phyloP scores from a whole-genome alignment of 768 basidiomycete species.

The Hysterangium stoloniferum region DNA sequence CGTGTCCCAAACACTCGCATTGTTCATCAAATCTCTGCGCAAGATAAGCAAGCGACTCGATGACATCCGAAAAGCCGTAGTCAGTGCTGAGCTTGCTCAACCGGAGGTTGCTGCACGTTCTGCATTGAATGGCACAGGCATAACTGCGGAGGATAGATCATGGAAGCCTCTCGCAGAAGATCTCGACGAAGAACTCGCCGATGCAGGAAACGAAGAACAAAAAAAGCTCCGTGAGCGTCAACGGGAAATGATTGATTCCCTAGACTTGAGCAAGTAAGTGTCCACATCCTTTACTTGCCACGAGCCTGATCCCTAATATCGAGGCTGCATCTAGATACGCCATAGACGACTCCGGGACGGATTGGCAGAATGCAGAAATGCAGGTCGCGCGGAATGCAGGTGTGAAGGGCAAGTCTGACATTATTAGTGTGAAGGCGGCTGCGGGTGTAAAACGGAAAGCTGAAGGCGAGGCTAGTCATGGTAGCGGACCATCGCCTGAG shows the following conservation, averaged over 20 bases:
- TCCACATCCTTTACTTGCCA: neutral
- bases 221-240: constrained; percentile 56
- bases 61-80: constrained; percentile 72
- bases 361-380: constrained; percentile 70
- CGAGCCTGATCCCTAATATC: constrained; percentile 1
- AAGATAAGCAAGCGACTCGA: constrained; percentile 71
- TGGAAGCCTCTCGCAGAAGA: constrained; percentile 40
- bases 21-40: constrained; percentile 86
- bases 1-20: constrained; percentile 78
- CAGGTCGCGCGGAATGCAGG: constrained; percentile 52
- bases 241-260: constrained; percentile 76
- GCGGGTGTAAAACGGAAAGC: constrained; percentile 56
- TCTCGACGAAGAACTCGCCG: constrained; percentile 64
- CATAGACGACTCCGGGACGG: constrained; percentile 59
- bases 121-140: constrained; percentile 16
- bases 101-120: constrained; percentile 23
- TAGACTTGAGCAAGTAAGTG: constrained; percentile 83
- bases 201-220: constrained; percentile 66
- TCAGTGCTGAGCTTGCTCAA: constrained; percentile 54
- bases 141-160: constrained; percentile 16
- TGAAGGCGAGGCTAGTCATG: constrained; percentile 27
- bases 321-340: constrained; percentile 26
- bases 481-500: constrained; percentile 23
- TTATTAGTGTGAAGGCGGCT: constrained; percentile 64
- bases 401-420: constrained; percentile 46